Evolutionary conservation across 805 yeast species (phyloP).

Genomic region (Spathaspora sp.): DNA sequence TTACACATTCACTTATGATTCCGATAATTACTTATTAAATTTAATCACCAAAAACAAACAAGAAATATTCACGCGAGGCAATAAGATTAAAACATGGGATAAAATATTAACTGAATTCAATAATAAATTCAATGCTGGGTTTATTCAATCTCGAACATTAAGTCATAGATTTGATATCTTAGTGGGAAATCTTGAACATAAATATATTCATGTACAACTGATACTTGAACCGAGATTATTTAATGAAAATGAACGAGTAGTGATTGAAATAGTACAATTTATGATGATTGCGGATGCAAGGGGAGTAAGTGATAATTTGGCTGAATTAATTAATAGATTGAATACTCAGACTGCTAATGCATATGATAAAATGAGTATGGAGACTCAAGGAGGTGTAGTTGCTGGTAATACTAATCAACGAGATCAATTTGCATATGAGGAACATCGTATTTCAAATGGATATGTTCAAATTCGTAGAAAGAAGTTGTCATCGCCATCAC

Average conservation of each 20-base stretch:
- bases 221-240: conserved; percentile 8
- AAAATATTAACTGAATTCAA: conserved; percentile 20
- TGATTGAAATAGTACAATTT: conserved; percentile 11
- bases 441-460: too few species aligned
- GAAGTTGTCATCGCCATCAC: too few species aligned
- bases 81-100: conserved; percentile 24
- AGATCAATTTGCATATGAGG: too few species aligned
- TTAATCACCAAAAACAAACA: conserved; percentile 16
- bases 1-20: conserved; percentile 22
- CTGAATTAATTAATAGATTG: background rate
- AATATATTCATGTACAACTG: conserved; percentile 6
- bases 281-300: conserved; percentile 2
- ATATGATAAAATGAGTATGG: background rate
- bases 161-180: conserved; percentile 21
- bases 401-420: too few species aligned
- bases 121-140: conserved; percentile 11
- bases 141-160: conserved; percentile 22
- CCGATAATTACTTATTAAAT: conserved; percentile 18
- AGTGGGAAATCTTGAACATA: conserved; percentile 17
- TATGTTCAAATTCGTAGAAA: too few species aligned
- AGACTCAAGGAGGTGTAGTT: too few species aligned
- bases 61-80: conserved; percentile 23
- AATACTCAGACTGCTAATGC: background rate
- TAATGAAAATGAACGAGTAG: conserved; percentile 19
- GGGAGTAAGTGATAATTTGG: background rate